Evolutionary conservation across 2,329 filamentous ascomycete genomes (phyloP).

Genomic region (Colletotrichum magnum): DNA sequence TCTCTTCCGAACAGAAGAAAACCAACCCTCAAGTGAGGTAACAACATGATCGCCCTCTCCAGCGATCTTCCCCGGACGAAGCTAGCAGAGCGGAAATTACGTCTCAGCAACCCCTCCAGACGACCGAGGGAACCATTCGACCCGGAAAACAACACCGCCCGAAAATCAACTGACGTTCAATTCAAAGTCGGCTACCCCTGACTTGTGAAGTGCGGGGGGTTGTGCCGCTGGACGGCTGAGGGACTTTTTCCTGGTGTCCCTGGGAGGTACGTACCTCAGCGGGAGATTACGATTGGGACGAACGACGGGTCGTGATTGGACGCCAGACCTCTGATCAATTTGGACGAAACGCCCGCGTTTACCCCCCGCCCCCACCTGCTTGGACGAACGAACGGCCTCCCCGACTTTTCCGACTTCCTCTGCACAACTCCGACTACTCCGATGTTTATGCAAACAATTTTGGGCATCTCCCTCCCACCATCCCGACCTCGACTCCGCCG

Average conservation of each 20-base stretch:
- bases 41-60: background rate
- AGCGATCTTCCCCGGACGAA: constrained; percentile 25
- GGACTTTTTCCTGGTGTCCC: constrained; percentile 15
- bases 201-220: constrained; percentile 3
- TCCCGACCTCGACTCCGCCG: background rate
- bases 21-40: constrained; percentile 33
- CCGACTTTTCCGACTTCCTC: constrained; percentile 9
- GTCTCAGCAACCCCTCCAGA: background rate
- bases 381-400: constrained; percentile 36
- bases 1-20: background rate
- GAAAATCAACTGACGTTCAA: background rate
- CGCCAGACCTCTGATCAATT: constrained; percentile 9
- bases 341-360: constrained; percentile 29
- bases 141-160: background rate
- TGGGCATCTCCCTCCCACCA: background rate
- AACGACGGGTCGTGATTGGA: constrained; percentile 22
- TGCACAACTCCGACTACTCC: background rate
- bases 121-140: background rate
- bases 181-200: background rate
- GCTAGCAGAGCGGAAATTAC: background rate
- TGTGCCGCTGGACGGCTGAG: constrained; percentile 22
- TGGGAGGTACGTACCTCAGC: no score
- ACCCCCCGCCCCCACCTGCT: constrained; percentile 6
- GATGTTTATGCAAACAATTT: constrained; percentile 6
- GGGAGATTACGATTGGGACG: constrained; percentile 37